Evolutionary conservation across 768 basidiomycete species (phyloP).

Genomic region (Boletus sp.): DNA sequence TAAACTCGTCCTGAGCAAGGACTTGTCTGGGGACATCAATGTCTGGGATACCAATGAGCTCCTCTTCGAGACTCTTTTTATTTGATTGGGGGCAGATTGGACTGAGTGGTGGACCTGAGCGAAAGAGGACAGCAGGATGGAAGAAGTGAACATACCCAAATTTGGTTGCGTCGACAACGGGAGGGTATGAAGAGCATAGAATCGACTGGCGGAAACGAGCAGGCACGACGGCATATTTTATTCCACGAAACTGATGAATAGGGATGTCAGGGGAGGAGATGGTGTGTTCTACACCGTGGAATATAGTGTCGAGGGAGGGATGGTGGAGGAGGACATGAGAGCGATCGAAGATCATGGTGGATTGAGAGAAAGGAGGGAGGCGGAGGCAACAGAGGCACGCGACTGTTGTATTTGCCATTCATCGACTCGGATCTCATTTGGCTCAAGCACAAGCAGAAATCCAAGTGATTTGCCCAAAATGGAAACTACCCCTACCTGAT

Average conservation of each 20-base stretch:
- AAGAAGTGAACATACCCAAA: conserved; percentile 57
- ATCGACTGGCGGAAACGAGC: conserved; percentile 74
- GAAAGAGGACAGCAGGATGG: background rate
- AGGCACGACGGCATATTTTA: conserved; percentile 73
- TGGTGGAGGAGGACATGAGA: conserved; percentile 43
- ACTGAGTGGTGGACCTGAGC: conserved; percentile 34
- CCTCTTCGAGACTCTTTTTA: conserved; percentile 50
- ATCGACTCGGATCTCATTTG: conserved; percentile 22
- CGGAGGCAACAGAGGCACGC: background rate
- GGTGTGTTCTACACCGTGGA: conserved; percentile 61
- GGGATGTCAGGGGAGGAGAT: conserved; percentile 52
- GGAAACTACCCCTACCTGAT: conserved; percentile 19
- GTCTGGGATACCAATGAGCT: conserved; percentile 55
- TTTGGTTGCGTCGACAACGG: conserved; percentile 57
- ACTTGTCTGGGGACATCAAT: conserved; percentile 51
- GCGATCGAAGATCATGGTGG: conserved; percentile 29
- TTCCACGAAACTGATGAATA: conserved; percentile 72
- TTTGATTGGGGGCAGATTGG: conserved; percentile 72
- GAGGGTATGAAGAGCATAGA: conserved; percentile 54
- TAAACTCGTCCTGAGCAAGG: conserved; percentile 68
- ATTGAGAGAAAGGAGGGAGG: background rate
- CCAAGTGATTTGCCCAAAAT: conserved; percentile 16
- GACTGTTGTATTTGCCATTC: conserved; percentile 13
- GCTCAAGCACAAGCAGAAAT: conserved; percentile 17
- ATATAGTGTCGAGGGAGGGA: conserved; percentile 55